Evolutionary conservation across 345 rosid genomes (phyloP).

Genomic region (Dimocarpus longan): DNA sequence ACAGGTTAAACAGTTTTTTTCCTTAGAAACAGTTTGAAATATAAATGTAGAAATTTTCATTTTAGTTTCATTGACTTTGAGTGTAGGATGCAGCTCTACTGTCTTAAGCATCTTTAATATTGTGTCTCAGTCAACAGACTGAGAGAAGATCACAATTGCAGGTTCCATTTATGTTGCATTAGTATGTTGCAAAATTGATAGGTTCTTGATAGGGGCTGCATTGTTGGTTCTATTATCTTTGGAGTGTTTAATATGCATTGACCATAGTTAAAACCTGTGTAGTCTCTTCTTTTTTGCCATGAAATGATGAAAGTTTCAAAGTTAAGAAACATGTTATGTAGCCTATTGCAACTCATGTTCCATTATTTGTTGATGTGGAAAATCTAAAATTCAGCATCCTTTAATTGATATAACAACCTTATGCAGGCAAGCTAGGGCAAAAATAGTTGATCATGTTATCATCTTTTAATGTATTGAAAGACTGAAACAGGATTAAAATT

Average conservation of each 20-base stretch:
- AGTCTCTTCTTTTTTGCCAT: background rate
- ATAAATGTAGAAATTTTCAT: background rate
- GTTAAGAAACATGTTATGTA: conserved; percentile 2
- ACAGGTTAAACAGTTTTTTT: background rate
- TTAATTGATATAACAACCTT: background rate
- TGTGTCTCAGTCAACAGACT: background rate
- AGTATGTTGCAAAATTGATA: background rate
- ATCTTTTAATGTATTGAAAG: background rate
- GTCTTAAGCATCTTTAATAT: background rate
- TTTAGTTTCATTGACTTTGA: background rate
- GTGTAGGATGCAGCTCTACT: background rate
- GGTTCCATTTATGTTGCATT: conserved; percentile 4
- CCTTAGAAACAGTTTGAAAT: background rate
- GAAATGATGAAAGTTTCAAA: conserved; percentile 5
- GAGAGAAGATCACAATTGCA: background rate
- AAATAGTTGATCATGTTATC: background rate
- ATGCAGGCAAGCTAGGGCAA: background rate
- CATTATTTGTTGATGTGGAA: conserved; percentile 2
- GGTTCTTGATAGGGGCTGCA: background rate
- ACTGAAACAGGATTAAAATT: background rate
- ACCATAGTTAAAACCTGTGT: background rate
- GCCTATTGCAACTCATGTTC: background rate
- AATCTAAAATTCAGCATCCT: background rate
- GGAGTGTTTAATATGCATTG: background rate
- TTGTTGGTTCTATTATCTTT: background rate